Evolutionary conservation across 345 rosid genomes (phyloP), one percentile per base, ranked within the genome.

Genomic region (Physaria fendleri): DNA sequence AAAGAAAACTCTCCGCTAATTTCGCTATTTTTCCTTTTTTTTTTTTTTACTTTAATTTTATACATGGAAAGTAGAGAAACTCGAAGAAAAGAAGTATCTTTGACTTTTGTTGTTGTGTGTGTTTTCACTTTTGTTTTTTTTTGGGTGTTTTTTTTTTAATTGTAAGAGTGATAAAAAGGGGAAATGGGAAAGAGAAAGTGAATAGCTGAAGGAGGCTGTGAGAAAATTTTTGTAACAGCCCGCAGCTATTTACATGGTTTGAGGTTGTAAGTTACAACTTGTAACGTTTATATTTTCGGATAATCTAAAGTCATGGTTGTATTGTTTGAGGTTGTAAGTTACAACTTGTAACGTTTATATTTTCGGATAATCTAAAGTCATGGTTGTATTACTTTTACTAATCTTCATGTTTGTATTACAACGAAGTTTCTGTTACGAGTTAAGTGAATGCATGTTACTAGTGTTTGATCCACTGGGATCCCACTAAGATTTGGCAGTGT

Each of bases 181-280:
- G 27, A 2, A 21, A 14, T 37, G 49, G 47, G 44, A 56, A n/a
- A 25, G 53, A 42, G 49, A 43, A 15, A 52, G 60, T 13, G 38
- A 53, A 35, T 44, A 50, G 75, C 35, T 71, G 68, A 69, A 61
- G 75, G 75, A 32, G 71, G 70, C 66, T 65, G 71, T 57, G 71
- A 59, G 60, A 64, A 64, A 42, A 65, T 42, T 70, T 70, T 53
- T 60, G 62, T 53, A 69, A 69, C 73, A 69, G 73, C 73, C 73
- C 73, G 73, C 73, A 37, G 56, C 67, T 69, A 60, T 38, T 68
- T 45, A 35, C 56, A 61, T 52, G 62, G 66, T 45, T 61, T n/a
- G n/a, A 16, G 32, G 50, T 52, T 59, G 66, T 38, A 38, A 14
- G 42, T 38, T 38, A 38, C 42, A 38, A 38, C 42, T 38, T 38